Evolutionary conservation across 257 asterid genomes (phyloP), one percentile per base, ranked within the genome.

Genomic region (Anisodus tanguticus): DNA sequence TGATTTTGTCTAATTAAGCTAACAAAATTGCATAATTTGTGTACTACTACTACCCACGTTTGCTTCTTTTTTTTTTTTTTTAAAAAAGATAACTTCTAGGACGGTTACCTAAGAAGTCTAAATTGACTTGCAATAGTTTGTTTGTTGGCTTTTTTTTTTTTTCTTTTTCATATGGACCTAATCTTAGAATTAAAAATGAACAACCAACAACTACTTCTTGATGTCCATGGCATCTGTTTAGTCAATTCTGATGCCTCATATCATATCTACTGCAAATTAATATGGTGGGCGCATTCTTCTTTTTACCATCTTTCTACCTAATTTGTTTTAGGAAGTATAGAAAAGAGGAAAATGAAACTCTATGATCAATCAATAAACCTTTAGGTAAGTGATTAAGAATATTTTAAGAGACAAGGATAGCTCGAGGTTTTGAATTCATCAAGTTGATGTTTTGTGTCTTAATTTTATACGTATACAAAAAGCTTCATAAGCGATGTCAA

Each of bases 41-140:
- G 45, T 59, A 39, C 39, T 74, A 49, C 45, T 59, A 39, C 39
- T 74, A 49, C 22, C 79, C 88, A 85, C 89, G 85, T 86, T 90
- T 85, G 51, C 26, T 51, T n/a, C n/a, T n/a, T n/a, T 17, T 70
- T 49, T 22, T 55, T 31, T 31, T 31, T 31, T 31, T 31, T 0
- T 0, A 17, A 72, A 85, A 31, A 51, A 57, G n/a, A 16, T 67
- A 39, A 13, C 10, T 3, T 74, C 13, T 49, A 13, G 31, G 86
- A 37, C 81, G 86, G 71, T 69, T 78, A 82, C 59, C 74, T 68
- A n/a, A 53, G 53, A 60, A 13, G 35, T 43, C 17, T 55, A 57
- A 31, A 41, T 31, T 55, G 81, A 58, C 54, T 58, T 49, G 62
- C 45, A 49, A 49, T 74, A 74, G 81, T 74, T 74, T 49, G 62